phyloP scores from a whole-genome alignment of 805 yeast genomes.

The Wickerhamiella hasegawae region DNA sequence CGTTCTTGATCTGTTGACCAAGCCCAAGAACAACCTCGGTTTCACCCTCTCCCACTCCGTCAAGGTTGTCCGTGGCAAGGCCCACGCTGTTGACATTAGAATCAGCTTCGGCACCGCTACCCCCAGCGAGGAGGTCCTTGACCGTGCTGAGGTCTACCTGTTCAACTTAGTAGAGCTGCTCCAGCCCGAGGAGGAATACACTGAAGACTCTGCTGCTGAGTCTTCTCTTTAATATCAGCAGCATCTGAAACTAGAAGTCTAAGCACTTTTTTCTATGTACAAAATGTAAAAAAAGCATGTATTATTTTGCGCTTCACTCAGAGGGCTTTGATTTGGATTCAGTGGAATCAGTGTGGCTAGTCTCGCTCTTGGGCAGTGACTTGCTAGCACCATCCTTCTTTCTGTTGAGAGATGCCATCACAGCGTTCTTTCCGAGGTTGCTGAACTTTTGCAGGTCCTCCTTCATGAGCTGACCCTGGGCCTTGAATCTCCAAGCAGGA shows the following conservation, averaged over 20 bases:
- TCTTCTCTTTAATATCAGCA: background rate
- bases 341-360: background rate
- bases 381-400: background rate
- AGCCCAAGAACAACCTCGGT: conserved; percentile 27
- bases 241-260: background rate
- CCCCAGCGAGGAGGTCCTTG: conserved; percentile 6
- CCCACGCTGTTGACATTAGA: conserved; percentile 9
- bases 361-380: conserved; percentile 1
- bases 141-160: conserved; percentile 6
- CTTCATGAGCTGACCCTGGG: conserved; percentile 27
- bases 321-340: conserved; percentile 10
- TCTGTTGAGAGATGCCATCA: conserved; percentile 6
- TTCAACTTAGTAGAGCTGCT: too few relatives aligned
- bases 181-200: too few relatives aligned
- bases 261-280: too few relatives aligned
- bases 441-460: conserved; percentile 26
- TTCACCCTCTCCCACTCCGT: conserved; percentile 21
- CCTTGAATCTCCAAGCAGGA: conserved; percentile 42
- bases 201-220: too few relatives aligned
- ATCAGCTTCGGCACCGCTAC: conserved; percentile 7
- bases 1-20: conserved; percentile 40
- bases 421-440: conserved; percentile 13
- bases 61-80: conserved; percentile 10
- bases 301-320: too few relatives aligned
- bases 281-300: conserved; percentile 8